Evolutionary conservation across 2,329 filamentous ascomycete species (phyloP).

Genomic region (Domatiomyces globalis): DNA sequence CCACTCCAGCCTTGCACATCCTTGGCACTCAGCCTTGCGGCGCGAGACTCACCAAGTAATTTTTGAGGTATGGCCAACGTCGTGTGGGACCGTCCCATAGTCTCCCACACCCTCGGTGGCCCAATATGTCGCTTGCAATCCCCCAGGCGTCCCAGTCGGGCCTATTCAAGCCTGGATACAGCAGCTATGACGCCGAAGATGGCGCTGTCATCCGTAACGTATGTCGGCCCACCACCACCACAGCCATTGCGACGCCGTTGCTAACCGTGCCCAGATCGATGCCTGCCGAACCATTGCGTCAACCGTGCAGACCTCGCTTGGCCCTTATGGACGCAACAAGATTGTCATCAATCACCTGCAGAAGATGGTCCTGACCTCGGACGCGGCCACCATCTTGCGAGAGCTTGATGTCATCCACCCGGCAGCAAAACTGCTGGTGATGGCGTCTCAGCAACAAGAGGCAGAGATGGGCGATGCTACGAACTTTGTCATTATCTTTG

Average conservation of each 20-base stretch:
- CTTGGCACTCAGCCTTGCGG: neutral
- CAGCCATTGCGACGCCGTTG: neutral
- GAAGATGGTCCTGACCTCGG: slow-evolving; percentile 98
- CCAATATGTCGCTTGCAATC: slow-evolving; percentile 81
- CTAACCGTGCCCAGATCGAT: slow-evolving; percentile 47
- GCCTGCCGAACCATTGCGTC: slow-evolving; percentile 90
- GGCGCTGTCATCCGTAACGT: slow-evolving; percentile 85
- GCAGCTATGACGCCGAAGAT: slow-evolving; percentile 98
- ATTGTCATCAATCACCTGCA: slow-evolving; percentile 99
- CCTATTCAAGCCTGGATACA: slow-evolving; percentile 93
- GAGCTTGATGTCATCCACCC: slow-evolving; percentile 98
- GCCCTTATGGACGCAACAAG: slow-evolving; percentile 97
- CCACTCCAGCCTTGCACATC: neutral
- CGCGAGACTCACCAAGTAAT: neutral
- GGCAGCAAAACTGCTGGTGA: slow-evolving; percentile 90
- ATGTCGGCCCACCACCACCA: neutral
- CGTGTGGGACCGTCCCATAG: neutral
- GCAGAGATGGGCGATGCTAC: slow-evolving; percentile 98
- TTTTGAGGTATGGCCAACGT: neutral
- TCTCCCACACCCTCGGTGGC: neutral
- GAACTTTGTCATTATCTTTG: slow-evolving; percentile 90
- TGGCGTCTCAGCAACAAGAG: slow-evolving; percentile 98
- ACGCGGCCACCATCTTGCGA: slow-evolving; percentile 90
- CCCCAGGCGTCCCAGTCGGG: slow-evolving; percentile 84
- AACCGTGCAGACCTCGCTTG: slow-evolving; percentile 92